These are phyloP conservation scores for Coemansia sp. DNA, from an alignment of 192 early-diverging fungal species.

Conservation along the genomic window DNA sequence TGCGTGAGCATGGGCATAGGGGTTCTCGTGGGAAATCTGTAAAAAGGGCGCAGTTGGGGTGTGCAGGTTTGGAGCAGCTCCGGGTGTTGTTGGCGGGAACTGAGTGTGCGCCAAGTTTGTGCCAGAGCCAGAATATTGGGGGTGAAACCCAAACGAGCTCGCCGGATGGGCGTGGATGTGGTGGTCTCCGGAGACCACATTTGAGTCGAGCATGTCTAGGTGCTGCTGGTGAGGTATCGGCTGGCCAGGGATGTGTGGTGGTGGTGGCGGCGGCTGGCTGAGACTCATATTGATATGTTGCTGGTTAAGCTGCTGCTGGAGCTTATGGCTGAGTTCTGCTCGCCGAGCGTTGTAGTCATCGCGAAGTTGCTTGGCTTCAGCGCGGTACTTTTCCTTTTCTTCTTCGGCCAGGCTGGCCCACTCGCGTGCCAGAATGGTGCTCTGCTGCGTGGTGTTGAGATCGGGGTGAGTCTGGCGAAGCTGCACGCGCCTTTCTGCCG, in stretches of 20 bases:
- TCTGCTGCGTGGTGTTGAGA: slow-evolving; percentile 62
- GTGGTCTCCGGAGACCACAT: slow-evolving; percentile 8
- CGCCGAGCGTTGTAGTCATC: slow-evolving; percentile 58
- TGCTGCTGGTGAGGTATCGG: slow-evolving; percentile 12
- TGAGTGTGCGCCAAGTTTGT: slow-evolving; percentile 17
- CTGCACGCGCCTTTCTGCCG: slow-evolving; percentile 63
- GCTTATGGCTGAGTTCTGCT: slow-evolving; percentile 59
- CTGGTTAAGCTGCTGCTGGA: slow-evolving; percentile 54
- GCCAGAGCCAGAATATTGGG: slow-evolving; percentile 17
- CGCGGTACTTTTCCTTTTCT: slow-evolving; percentile 58
- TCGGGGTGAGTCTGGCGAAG: slow-evolving; percentile 58
- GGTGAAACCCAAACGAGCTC: slow-evolving; percentile 24
- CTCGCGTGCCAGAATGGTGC: slow-evolving; percentile 65
- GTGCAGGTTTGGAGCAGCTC: slow-evolving; percentile 1
- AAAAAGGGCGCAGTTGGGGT: not conserved
- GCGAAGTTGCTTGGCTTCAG: slow-evolving; percentile 59
- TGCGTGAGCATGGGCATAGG: slow-evolving; percentile 1
- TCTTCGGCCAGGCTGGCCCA: slow-evolving; percentile 60
- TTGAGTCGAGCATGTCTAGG: slow-evolving; percentile 24
- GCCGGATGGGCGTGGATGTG: slow-evolving; percentile 11
- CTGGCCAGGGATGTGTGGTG: slow-evolving; percentile 6
- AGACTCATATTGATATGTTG: slow-evolving; percentile 49
- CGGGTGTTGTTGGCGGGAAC: slow-evolving; percentile 12
- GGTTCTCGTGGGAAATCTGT: slow-evolving; percentile 11
- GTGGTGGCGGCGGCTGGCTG: slow-evolving; percentile 15